A percentile compares a stretch with the other conserved stretches of the same genome.
Conservation (phyloP, 805 yeast genomes). For the Ogataea trehalophila region DNA sequence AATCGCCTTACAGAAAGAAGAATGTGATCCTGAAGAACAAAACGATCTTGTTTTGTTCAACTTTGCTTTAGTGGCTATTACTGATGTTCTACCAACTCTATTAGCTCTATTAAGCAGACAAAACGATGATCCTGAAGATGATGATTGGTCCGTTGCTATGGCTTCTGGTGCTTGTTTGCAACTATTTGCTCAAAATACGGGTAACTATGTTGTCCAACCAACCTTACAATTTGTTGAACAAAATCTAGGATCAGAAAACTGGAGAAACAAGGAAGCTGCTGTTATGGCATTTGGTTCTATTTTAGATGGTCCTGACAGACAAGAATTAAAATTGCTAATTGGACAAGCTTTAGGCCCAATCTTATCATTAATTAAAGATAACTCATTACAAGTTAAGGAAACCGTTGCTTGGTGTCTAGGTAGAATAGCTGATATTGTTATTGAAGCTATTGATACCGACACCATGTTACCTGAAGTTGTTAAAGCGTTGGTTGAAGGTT, state of each 20-base stretch:
- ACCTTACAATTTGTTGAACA: conserved; percentile 79
- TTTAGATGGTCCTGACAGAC: conserved; percentile 86
- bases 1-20: conserved; percentile 62
- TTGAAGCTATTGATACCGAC: conserved; percentile 66
- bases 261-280: conserved; percentile 95
- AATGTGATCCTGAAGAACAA: conserved; percentile 41
- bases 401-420: conserved; percentile 99
- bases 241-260: conserved; percentile 53
- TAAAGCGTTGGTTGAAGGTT: conserved; percentile 71
- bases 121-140: conserved; percentile 91
- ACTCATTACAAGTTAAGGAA: conserved; percentile 81
- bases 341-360: conserved; percentile 83
- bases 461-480: conserved; percentile 66
- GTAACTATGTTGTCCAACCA: conserved; percentile 79
- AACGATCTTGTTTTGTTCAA: conserved; percentile 55
- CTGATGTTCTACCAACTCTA: conserved; percentile 84
- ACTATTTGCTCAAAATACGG: conserved; percentile 87
- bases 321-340: conserved; percentile 60
- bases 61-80: conserved; percentile 80
- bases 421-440: conserved; percentile 83
- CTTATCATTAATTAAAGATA: conserved; percentile 67
- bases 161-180: conserved; percentile 98
- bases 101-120: conserved; percentile 77
- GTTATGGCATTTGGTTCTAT: conserved; percentile 99
- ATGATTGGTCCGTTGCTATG: conserved; percentile 97